Conservation (phyloP, 2,329 filamentous ascomycete genomes). For the Orbilia oligospora region DNA sequence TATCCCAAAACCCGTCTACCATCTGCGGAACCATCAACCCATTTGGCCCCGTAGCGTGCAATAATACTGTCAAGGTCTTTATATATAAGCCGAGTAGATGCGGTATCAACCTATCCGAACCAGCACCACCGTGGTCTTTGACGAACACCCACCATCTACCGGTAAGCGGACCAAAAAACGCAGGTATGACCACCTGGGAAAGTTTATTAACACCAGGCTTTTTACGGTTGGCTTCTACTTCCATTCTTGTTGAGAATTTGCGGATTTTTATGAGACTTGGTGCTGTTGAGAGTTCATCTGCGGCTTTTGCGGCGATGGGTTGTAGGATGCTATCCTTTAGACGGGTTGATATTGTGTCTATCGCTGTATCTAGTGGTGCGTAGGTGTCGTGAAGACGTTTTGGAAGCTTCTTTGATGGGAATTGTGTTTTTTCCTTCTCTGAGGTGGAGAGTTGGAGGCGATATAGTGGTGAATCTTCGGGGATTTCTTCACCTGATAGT, state of each 20-base stretch:
- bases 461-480: constrained; percentile 69
- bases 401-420: constrained; percentile 86
- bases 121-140: constrained; percentile 69
- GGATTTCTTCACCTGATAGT: constrained; percentile 80
- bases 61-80: constrained; percentile 85
- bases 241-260: constrained; percentile 85
- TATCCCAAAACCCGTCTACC: constrained; percentile 85
- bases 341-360: constrained; percentile 78
- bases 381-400: constrained; percentile 78
- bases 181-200: constrained; percentile 79
- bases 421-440: constrained; percentile 70
- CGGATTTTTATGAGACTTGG: constrained; percentile 89
- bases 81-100: constrained; percentile 83
- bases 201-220: constrained; percentile 67
- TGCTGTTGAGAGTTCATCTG: constrained; percentile 79
- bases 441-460: constrained; percentile 69
- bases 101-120: constrained; percentile 74
- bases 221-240: constrained; percentile 71
- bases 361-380: constrained; percentile 72
- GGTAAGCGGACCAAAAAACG: constrained; percentile 89
- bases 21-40: constrained; percentile 82
- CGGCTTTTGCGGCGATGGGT: constrained; percentile 84
- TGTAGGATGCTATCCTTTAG: constrained; percentile 81
- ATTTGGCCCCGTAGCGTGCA: constrained; percentile 86
- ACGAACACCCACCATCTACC: constrained; percentile 80